Evolutionary conservation across 345 rosid species (phyloP).

Genomic region (Chamaenerion angustifolium): DNA sequence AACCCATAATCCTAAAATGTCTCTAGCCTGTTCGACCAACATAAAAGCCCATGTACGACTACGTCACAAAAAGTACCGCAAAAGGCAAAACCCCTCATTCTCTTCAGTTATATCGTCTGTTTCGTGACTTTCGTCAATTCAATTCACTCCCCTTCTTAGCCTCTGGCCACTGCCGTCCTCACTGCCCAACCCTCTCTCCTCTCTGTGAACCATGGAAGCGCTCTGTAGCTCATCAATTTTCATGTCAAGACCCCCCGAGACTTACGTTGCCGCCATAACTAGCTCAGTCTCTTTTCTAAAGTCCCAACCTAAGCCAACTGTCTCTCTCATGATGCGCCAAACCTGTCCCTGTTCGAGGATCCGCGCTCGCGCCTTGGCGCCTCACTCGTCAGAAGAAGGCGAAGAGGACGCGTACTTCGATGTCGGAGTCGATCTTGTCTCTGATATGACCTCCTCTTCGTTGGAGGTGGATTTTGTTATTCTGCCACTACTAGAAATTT

Average conservation of each 20-base stretch:
- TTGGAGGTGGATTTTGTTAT: slow-evolving; percentile 32
- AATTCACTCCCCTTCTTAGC: neutral
- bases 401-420: slow-evolving; percentile 22
- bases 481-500: neutral
- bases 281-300: slow-evolving; percentile 16
- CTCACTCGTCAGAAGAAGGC: slow-evolving; percentile 27
- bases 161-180: neutral
- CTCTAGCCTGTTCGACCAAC: no score
- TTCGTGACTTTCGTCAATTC: no score
- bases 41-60: no score
- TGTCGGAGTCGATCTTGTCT: slow-evolving; percentile 24
- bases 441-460: slow-evolving; percentile 27
- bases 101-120: no score
- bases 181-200: neutral
- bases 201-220: slow-evolving; percentile 33
- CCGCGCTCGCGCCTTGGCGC: slow-evolving; percentile 27
- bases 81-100: no score
- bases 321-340: slow-evolving; percentile 28
- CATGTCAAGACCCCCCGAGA: slow-evolving; percentile 26
- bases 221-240: slow-evolving; percentile 20
- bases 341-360: slow-evolving; percentile 14
- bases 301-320: slow-evolving; percentile 17
- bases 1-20: no score
- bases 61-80: no score
- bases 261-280: slow-evolving; percentile 11